Conservation (phyloP, 768 basidiomycete genomes). For the Lentinus tigrinus region DNA sequence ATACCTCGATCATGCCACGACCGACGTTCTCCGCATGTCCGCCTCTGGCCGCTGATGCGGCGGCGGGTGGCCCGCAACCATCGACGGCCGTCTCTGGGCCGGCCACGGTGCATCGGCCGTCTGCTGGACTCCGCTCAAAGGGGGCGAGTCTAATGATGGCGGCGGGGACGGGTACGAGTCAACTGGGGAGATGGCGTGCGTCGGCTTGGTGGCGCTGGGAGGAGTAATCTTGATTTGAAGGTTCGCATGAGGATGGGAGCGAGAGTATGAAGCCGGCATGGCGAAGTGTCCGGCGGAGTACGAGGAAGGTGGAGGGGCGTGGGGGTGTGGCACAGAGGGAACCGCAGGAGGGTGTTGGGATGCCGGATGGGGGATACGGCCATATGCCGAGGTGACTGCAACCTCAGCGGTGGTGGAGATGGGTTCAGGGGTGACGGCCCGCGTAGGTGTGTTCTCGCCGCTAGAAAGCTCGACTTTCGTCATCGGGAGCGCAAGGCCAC, state of each 20-base stretch:
- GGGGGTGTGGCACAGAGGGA: neutral
- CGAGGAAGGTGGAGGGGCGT: neutral
- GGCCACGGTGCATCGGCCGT: neutral
- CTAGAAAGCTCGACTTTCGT: slow-evolving; percentile 61
- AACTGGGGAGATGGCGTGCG: slow-evolving; percentile 20
- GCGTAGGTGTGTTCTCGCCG: slow-evolving; percentile 34
- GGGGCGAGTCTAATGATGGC: slow-evolving; percentile 39
- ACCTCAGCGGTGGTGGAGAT: slow-evolving; percentile 11
- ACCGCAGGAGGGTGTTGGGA: neutral
- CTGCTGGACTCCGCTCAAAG: slow-evolving; percentile 16
- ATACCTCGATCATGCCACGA: slow-evolving; percentile 2
- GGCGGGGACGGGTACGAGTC: slow-evolving; percentile 40
- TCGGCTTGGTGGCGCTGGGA: slow-evolving; percentile 13
- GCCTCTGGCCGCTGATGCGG: slow-evolving; percentile 12
- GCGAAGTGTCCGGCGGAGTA: slow-evolving; percentile 10
- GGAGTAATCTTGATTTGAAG: slow-evolving; percentile 31
- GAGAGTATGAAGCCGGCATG: slow-evolving; percentile 23
- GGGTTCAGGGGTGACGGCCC: slow-evolving; percentile 17
- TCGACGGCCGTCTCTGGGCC: slow-evolving; percentile 6
- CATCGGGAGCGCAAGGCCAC: slow-evolving; percentile 66
- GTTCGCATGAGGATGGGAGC: slow-evolving; percentile 26
- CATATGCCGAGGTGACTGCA: slow-evolving; percentile 19
- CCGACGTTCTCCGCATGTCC: slow-evolving; percentile 8
- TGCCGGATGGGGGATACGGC: slow-evolving; percentile 17
- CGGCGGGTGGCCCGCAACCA: slow-evolving; percentile 19